These are phyloP conservation scores for Lactifluus piperatus DNA, from an alignment of 768 basidiomycete genomes.

Conservation along the genomic window DNA sequence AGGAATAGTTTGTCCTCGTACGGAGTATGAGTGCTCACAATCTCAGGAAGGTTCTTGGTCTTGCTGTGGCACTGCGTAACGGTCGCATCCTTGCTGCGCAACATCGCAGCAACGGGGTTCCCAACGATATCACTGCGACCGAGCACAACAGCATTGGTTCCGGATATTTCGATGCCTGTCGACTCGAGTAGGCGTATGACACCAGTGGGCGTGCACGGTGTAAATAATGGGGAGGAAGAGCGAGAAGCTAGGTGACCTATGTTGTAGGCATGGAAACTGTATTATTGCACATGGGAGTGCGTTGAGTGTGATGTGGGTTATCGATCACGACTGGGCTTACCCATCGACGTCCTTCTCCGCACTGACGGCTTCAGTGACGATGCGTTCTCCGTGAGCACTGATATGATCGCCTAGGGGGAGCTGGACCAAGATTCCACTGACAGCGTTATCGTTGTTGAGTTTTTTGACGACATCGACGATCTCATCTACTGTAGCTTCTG, in stretches of 20 bases:
- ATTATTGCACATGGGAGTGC: background rate
- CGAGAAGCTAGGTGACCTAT: slow-evolving; percentile 92
- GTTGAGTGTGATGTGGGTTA: background rate
- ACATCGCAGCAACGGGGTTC: slow-evolving; percentile 85
- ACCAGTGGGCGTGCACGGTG: slow-evolving; percentile 93
- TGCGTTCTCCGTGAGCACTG: slow-evolving; percentile 71
- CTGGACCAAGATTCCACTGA: slow-evolving; percentile 92
- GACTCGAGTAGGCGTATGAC: slow-evolving; percentile 85
- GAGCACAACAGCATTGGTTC: slow-evolving; percentile 82
- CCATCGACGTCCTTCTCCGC: slow-evolving; percentile 97
- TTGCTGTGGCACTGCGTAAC: slow-evolving; percentile 96
- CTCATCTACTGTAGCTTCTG: slow-evolving; percentile 59
- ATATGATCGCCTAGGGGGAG: slow-evolving; percentile 86
- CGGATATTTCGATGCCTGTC: slow-evolving; percentile 68
- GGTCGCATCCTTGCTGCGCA: slow-evolving; percentile 86
- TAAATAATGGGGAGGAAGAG: slow-evolving; percentile 80
- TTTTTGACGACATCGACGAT: slow-evolving; percentile 69
- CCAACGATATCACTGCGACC: slow-evolving; percentile 98
- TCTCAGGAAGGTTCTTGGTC: slow-evolving; percentile 69
- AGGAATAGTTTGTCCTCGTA: background rate
- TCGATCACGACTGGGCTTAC: slow-evolving; percentile 33
- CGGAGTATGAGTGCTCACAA: slow-evolving; percentile 41
- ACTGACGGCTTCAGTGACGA: slow-evolving; percentile 89
- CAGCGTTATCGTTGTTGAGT: slow-evolving; percentile 71
- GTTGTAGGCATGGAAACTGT: slow-evolving; percentile 95